Conservation (phyloP, 2,329 filamentous ascomycete genomes). For the Fusarium buxicola region DNA sequence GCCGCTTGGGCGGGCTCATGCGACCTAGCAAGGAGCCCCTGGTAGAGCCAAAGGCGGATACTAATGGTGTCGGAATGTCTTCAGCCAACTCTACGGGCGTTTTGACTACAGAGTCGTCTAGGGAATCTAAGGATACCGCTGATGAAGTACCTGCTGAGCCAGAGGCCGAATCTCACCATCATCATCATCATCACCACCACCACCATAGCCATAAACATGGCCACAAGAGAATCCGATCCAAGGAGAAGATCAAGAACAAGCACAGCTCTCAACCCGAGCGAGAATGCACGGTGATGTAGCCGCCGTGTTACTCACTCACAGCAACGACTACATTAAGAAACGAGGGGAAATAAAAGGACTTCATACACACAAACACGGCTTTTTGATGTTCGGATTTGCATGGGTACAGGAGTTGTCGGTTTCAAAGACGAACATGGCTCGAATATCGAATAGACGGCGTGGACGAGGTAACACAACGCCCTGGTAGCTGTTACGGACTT, state of each 20-base stretch:
- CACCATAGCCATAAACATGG: slow-evolving; percentile 49
- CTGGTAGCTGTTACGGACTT: slow-evolving; percentile 18
- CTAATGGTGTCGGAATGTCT: slow-evolving; percentile 41
- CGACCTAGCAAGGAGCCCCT: slow-evolving; percentile 62
- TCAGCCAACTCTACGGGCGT: slow-evolving; percentile 44
- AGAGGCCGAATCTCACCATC: slow-evolving; percentile 36
- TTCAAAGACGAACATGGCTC: slow-evolving; percentile 8
- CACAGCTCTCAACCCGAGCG: slow-evolving; percentile 55
- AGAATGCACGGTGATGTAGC: slow-evolving; percentile 62
- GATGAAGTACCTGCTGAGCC: slow-evolving; percentile 38
- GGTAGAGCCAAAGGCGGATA: slow-evolving; percentile 41
- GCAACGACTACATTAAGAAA: slow-evolving; percentile 1
- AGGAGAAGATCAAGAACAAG: slow-evolving; percentile 55
- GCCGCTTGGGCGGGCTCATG: slow-evolving; percentile 64
- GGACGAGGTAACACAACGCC: not conserved
- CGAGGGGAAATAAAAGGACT: not conserved
- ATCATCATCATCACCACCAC: slow-evolving; percentile 31
- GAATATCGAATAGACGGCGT: not conserved
- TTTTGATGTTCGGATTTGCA: slow-evolving; percentile 27
- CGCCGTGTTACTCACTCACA: not conserved
- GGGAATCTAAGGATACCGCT: slow-evolving; percentile 25
- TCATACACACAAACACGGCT: slow-evolving; percentile 1
- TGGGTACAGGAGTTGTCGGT: slow-evolving; percentile 31
- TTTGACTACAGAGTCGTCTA: slow-evolving; percentile 39
- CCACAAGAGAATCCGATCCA: slow-evolving; percentile 54